A percentile compares a stretch with the other conserved stretches of the same genome.
phyloP scores from a whole-genome alignment of 352 stramenopile genomes.

The Aphanomyces cochlioides region DNA sequence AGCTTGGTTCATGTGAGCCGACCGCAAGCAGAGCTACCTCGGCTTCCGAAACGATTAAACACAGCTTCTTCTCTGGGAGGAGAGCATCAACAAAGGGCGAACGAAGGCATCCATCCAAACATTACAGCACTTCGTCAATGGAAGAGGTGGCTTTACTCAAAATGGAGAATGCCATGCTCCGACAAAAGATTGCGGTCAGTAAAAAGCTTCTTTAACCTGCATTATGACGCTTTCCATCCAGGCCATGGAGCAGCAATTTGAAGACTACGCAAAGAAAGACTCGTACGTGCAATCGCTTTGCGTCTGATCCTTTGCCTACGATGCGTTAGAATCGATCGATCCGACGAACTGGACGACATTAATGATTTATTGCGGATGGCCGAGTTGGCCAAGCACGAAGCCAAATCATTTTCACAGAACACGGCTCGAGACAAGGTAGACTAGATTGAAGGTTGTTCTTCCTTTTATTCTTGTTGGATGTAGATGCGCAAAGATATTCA shows the following conservation, averaged over 20 bases:
- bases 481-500: constrained; percentile 73
- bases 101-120: not conserved
- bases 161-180: constrained; percentile 61
- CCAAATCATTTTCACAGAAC: constrained; percentile 64
- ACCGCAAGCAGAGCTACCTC: not conserved
- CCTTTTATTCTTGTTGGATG: not conserved
- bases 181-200: constrained; percentile 47
- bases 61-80: not conserved
- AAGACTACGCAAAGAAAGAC: constrained; percentile 44
- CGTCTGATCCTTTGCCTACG: not conserved
- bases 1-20: not conserved
- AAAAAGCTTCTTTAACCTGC: too few species aligned
- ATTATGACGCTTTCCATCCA: not conserved
- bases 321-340: constrained; percentile 17
- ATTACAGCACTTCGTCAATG: constrained; percentile 2
- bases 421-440: constrained; percentile 70
- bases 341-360: constrained; percentile 58
- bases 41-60: not conserved
- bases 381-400: constrained; percentile 68
- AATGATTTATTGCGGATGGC: constrained; percentile 73
- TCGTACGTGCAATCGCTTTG: constrained; percentile 33
- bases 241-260: constrained; percentile 52
- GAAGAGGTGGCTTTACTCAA: constrained; percentile 53
- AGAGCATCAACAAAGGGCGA: not conserved
- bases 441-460: not conserved